phyloP scores from a whole-genome alignment of 2,329 filamentous ascomycete genomes.

The Pseudogymnoascus sp. region DNA sequence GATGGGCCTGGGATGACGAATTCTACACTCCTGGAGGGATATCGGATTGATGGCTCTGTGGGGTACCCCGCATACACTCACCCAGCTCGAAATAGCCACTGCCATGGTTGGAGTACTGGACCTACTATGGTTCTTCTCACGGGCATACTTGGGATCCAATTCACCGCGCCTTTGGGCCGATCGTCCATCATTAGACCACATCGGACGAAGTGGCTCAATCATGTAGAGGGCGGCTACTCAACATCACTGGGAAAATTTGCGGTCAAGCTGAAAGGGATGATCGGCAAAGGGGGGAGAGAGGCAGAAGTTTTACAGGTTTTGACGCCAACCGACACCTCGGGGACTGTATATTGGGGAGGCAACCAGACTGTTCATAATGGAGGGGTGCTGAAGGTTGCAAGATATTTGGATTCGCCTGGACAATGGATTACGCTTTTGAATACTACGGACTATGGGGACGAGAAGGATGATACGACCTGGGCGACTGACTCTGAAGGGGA shows the following conservation, averaged over 20 bases:
- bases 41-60: slow-evolving; percentile 31
- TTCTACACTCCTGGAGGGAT: slow-evolving; percentile 32
- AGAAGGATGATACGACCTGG: background rate
- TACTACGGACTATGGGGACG: background rate
- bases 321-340: slow-evolving; percentile 23
- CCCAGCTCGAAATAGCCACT: slow-evolving; percentile 29
- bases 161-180: slow-evolving; percentile 19
- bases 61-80: slow-evolving; percentile 31
- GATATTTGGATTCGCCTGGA: background rate
- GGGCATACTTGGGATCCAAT: slow-evolving; percentile 24
- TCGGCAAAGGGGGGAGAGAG: slow-evolving; percentile 14
- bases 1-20: slow-evolving; percentile 32
- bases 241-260: slow-evolving; percentile 18
- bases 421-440: background rate
- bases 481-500: background rate
- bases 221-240: slow-evolving; percentile 19
- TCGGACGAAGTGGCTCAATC: slow-evolving; percentile 18
- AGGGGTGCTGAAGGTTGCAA: background rate
- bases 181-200: slow-evolving; percentile 26
- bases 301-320: slow-evolving; percentile 23
- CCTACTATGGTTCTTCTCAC: slow-evolving; percentile 26
- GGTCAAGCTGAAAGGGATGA: slow-evolving; percentile 12
- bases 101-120: slow-evolving; percentile 32
- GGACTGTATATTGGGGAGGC: slow-evolving; percentile 23
- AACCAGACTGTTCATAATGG: slow-evolving; percentile 1